Base-by-base conservation (phyloP, 2,329 filamentous ascomycete genomes). In the Fusarium sp. region DNA sequence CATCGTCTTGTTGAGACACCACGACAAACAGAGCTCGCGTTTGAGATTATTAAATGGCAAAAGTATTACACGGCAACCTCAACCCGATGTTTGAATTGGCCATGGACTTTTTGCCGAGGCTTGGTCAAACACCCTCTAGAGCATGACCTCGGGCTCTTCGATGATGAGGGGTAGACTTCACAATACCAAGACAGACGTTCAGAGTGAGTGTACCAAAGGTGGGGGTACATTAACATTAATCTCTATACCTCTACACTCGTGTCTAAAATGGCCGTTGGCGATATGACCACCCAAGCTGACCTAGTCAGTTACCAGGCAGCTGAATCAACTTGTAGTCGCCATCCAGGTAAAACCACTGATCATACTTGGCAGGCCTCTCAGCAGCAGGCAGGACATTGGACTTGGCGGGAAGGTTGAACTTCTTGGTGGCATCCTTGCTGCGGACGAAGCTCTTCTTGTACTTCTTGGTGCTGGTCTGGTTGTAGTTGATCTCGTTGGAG, bases 301-400 rank as follows among this genome's bases (percentile, higher is more conserved):
- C 35, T 40, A 58, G 56, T 15, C 33, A 75, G 15, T 73, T 54
- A 15, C 66, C 40, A 15, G 73, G 73, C n/a, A 80, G 50, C 62
- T 76, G 65, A 32, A 83, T 80, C 17, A 82, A 68, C 37, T 80
- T 73, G 32, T 80, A 81, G 25, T 82, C 76, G 35, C 70, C 63
- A 47, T 84, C 81, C 1, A 85, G 70, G 40, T 84, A 84, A 32
- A 82, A 84, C 83, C 83, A 84, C 38, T 76, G 60, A 12, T 82
- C 78, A 27, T 84, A 84, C 72, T 80, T 78, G 10, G 69, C 71
- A 0, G 83, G 83, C 6, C 76, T 76, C 27, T 70, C 71, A 0
- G 79, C 81, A 4, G 82, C 76, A 0, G 80, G 78, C 25, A 80
- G 71, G 15, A 82, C 63, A 7, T 77, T 76, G 0, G 80, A 75